Evolutionary conservation across 179 eudicot species (phyloP).

Genomic region (Camellia oleifera): DNA sequence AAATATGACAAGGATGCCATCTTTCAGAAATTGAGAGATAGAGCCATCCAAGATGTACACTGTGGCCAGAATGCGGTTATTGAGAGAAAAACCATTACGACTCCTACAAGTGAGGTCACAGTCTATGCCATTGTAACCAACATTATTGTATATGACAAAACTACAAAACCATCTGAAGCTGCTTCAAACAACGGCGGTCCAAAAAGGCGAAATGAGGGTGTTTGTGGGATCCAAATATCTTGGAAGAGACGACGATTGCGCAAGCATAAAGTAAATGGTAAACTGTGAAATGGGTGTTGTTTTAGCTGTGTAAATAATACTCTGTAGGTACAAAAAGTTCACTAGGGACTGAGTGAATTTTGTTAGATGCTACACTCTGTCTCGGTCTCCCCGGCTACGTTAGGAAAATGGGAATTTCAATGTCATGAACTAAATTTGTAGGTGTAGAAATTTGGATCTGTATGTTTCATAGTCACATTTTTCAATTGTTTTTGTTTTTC

Average conservation of each 20-base stretch:
- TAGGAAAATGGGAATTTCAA: constrained; percentile 6
- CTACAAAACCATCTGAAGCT: constrained; percentile 19
- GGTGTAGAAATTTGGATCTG: constrained; percentile 1
- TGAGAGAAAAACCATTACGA: constrained; percentile 49
- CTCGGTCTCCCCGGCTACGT: constrained; percentile 4
- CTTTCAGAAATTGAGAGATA: constrained; percentile 42
- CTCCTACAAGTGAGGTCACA: constrained; percentile 58
- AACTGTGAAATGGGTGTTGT: constrained; percentile 8
- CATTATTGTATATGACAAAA: constrained; percentile 30
- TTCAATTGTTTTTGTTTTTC: constrained; percentile 6
- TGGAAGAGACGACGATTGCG: constrained; percentile 23
- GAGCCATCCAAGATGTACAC: constrained; percentile 40
- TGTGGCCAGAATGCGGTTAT: constrained; percentile 66
- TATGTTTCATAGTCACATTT: constrained; percentile 7
- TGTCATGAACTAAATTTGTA: constrained; percentile 12
- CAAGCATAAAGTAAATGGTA: background rate
- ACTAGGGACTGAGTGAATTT: constrained; percentile 45
- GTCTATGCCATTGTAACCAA: constrained; percentile 67
- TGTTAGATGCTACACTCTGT: constrained; percentile 44
- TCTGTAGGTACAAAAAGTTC: background rate
- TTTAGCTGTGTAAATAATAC: constrained; percentile 7
- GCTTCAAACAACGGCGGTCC: constrained; percentile 22
- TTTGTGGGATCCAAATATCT: constrained; percentile 14
- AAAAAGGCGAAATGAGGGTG: constrained; percentile 28
- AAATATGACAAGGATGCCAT: constrained; percentile 57